Evolutionary conservation across 495 filamentous ascomycete genomes (phyloP).

Genomic region (Penicillium silybi): DNA sequence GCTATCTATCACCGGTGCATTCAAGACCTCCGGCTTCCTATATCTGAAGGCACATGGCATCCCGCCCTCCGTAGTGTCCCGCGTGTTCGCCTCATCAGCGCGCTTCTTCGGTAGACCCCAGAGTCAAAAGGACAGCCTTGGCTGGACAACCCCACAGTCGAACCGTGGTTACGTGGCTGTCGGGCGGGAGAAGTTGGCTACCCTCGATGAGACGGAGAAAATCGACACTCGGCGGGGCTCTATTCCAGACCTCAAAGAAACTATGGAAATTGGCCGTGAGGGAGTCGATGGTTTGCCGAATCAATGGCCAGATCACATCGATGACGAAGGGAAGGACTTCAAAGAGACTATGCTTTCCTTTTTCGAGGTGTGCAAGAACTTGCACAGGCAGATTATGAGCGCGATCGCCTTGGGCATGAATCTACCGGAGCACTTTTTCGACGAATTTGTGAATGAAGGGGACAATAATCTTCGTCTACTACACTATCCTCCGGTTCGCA

Average conservation of each 20-base stretch:
- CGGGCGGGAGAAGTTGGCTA: slow-evolving; percentile 74
- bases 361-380: slow-evolving; percentile 62
- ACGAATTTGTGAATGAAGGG: slow-evolving; percentile 63
- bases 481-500: slow-evolving; percentile 74
- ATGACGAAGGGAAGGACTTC: slow-evolving; percentile 62
- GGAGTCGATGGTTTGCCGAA: slow-evolving; percentile 65
- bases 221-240: slow-evolving; percentile 56
- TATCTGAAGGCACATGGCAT: slow-evolving; percentile 81
- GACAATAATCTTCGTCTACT: slow-evolving; percentile 88
- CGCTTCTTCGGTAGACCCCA: slow-evolving; percentile 72
- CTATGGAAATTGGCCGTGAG: slow-evolving; percentile 78
- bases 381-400: slow-evolving; percentile 80
- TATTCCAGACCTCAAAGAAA: slow-evolving; percentile 78
- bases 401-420: slow-evolving; percentile 84
- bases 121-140: slow-evolving; percentile 63
- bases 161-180: slow-evolving; percentile 76
- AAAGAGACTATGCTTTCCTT: slow-evolving; percentile 69
- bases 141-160: slow-evolving; percentile 67
- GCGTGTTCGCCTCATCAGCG: slow-evolving; percentile 68
- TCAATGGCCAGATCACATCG: slow-evolving; percentile 68
- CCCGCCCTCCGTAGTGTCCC: slow-evolving; percentile 50
- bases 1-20: slow-evolving; percentile 67
- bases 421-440: slow-evolving; percentile 71
- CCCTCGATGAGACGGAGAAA: slow-evolving; percentile 51
- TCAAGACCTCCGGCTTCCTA: slow-evolving; percentile 84